Evolutionary conservation across 78 protist genomes (phyloP), one percentile per base, ranked within the genome.

Genomic region (Dictyostelium intermedium): DNA sequence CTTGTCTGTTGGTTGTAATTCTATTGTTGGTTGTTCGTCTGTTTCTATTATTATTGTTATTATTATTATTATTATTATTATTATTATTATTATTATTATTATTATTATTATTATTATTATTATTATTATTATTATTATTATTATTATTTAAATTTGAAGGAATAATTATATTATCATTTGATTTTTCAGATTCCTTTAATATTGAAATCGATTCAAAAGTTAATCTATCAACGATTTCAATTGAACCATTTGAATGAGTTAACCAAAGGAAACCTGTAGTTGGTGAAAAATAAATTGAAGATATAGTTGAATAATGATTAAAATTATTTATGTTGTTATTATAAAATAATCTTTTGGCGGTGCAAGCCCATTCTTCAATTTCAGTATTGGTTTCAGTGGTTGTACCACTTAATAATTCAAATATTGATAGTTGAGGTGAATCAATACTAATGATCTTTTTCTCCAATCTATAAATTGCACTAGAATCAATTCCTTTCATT

Each of bases 241-340:
- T n/a, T 50, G 74, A 37, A n/a, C 87, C 94, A 80, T 60, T 70
- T 16, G 63, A 56, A 47, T 80, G 60, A 34, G 30, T 80, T 41
- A 89, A 35, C 94, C 94, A 89, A 7, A 80, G 18, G n/a, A 89
- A 16, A 32, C 87, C 85, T 35, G 94, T 79, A 2, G 82, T 18
- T 23, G 27, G 8, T 56, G 83, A 78, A 20, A 43, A 87, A 50
- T 89, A 85, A 39, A 89, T 61, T 5, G 85, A 69, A 69, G 94
- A 56, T 45, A 89, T 66, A 0, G 47, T 35, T 56, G 86, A 39
- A 66, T 66, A 82, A 20, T 82, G 61, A 56, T 82, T 72, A 45
- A 32, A 34, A 35, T 23, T 69, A 34, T n/a, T 66, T 83, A 1
- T 18, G 20, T 20, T 20, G 20, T 4, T 20, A 56, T 60, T 32